Base-by-base conservation (phyloP, 495 filamentous ascomycete genomes). In the Lineolata rhizophorae region DNA sequence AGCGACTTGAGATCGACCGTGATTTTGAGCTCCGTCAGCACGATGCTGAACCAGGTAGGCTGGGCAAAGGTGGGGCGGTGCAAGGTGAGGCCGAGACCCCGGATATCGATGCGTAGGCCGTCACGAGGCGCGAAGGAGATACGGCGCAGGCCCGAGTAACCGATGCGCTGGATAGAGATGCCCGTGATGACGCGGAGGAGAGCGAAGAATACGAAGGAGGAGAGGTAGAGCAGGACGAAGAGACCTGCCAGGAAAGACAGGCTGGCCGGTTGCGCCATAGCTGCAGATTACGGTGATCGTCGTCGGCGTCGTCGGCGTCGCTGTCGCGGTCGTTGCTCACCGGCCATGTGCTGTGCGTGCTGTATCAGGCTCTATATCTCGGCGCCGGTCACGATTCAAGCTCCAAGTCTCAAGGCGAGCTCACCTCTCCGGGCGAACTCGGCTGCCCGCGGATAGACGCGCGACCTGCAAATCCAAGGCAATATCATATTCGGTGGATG, bases 41-140 rank as follows among this genome's bases (percentile, higher is more conserved):
- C 76, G 21, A 99, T 60, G 44, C 81, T 93, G 38, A 94, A 55
- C 87, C 87, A 99, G 52, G 90, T 94, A 30, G 87, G 84, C 49
- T 94, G 83, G 13, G 83, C 77, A 50, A 95, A 95, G 11, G 87
- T 92, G 5, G 87, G 85, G 5, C 82, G 71, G 52, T 95, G 87
- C 39, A 94, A 44, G 24, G 77, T 72, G 30, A 95, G 60, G 15
- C 87, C 83, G 24, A 95, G 58, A 26, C 82, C 81, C 22, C 87
- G 72, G 26, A 95, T 70, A 51, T 95, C 79, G 46, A 99, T 69
- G 39, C 74, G 74, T 36, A 93, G 47, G 33, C 90, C 87, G 61
- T 90, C 78, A 49, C 57, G 69, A 14, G 80, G 80, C 10, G 76
- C 73, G 53, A 90, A 94, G 32, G 78, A 70, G 31, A 95, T 76